Percentiles rank a stretch among this genome's conserved stretches.
Conservation (phyloP, 2,329 filamentous ascomycete genomes). For the Hypomyces perniciosus region DNA sequence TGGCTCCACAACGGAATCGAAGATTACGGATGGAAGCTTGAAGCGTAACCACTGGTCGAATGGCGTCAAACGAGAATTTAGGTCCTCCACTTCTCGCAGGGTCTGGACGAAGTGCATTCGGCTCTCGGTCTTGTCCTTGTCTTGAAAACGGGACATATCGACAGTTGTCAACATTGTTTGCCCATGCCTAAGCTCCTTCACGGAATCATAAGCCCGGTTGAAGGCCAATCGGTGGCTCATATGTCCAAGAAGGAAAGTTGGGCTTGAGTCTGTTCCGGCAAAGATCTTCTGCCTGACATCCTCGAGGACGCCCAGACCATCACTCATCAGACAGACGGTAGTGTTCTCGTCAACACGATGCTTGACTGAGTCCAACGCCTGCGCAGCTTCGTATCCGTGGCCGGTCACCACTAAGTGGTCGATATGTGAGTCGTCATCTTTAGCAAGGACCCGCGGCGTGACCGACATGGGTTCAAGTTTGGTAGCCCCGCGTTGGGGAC, state of each 20-base stretch:
- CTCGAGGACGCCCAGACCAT: constrained; percentile 80
- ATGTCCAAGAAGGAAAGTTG: constrained; percentile 69
- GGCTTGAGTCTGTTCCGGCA: constrained; percentile 54
- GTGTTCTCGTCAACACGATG: constrained; percentile 63
- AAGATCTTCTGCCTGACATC: constrained; percentile 68
- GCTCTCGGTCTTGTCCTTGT: constrained; percentile 15
- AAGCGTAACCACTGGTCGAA: constrained; percentile 52
- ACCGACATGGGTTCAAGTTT: constrained; percentile 20
- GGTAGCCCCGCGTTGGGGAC: constrained; percentile 15
- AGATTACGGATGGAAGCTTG: constrained; percentile 74
- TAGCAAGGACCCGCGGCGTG: constrained; percentile 7
- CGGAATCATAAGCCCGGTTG: constrained; percentile 33
- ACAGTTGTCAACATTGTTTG: constrained; percentile 25
- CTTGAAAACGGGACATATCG: constrained; percentile 14
- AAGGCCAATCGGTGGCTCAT: constrained; percentile 43
- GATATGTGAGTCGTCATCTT: constrained; percentile 47
- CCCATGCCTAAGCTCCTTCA: constrained; percentile 33
- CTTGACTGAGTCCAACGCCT: constrained; percentile 53
- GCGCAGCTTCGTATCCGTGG: constrained; percentile 44
- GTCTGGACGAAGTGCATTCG: constrained; percentile 19
- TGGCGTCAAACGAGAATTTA: constrained; percentile 18
- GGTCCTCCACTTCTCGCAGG: constrained; percentile 17
- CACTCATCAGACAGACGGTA: constrained; percentile 70
- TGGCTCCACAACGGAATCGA: constrained; percentile 72
- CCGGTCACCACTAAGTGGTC: constrained; percentile 66